Evolutionary conservation across 2,329 filamentous ascomycete genomes (phyloP), one percentile per base, ranked within the genome.

Genomic region (Sclerotinia spermophila): DNA sequence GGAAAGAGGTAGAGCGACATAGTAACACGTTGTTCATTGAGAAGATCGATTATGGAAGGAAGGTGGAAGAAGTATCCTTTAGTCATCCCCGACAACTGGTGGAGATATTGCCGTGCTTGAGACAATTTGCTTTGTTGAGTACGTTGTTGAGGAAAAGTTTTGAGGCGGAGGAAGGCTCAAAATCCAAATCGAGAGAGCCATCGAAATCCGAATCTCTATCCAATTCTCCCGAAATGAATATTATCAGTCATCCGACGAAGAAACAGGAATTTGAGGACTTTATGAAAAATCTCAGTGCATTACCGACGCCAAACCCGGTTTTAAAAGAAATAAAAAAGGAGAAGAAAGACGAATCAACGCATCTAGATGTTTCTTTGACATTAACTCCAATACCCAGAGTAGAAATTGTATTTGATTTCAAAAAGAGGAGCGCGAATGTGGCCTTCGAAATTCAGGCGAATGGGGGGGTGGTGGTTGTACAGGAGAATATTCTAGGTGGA

Each of bases 21-120:
- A 79, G 81, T 19, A 92, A 90, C 77, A 88, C 85, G 0, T 83
- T 96, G 1, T 88, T 88, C 73, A 86, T 93, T 27, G 88, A 91
- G 69, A 93, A 92, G 79, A 86, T 88, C 2, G 91, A 93, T 13
- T 93, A 90, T 74, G 90, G 89, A 0, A 86, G 89, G 70, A 83
- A 84, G 4, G 79, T 96, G 13, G 86, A 86, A 1, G 87, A 90
- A 69, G 83, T 96, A 44, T 89, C 92, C 0, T 95, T 96, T 77
- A 87, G 88, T 3, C 93, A 96, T 76, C 93, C 93, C 0, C 86
- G 89, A 65, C 92, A 96, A 77, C 82, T 96, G 5, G 82, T 94
- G 10, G 85, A 87, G 68, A 87, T 94, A 77, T 83, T 96, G n/a
- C 92, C 92, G 0, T 83, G 86, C 5, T 82, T 96, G 24, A 85